A percentile compares a stretch with the other conserved stretches of the same genome.
phyloP scores from a whole-genome alignment of 2,329 filamentous ascomycete species.

The Ascochyta fabae region DNA sequence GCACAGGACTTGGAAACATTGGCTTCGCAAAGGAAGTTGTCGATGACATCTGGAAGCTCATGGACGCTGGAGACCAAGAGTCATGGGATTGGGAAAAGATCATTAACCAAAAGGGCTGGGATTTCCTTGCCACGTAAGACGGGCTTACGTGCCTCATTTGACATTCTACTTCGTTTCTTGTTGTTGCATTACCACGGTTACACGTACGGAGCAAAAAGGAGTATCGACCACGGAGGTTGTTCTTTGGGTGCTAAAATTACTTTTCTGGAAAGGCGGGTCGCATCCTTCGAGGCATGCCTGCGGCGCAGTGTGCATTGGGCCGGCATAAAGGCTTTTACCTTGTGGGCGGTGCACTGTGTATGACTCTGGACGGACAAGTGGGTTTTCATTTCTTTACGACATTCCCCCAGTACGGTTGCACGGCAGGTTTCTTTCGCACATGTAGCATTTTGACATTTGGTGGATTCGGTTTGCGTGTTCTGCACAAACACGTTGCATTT shows the following conservation, averaged over 20 bases:
- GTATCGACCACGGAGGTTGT: conserved; percentile 2
- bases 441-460: conserved; percentile 15
- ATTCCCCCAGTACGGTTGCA: conserved; percentile 18
- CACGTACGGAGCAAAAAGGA: conserved; percentile 11
- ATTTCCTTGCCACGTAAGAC: conserved; percentile 64
- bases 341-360: conserved; percentile 20
- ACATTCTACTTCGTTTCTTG: conserved; percentile 12
- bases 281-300: conserved; percentile 10
- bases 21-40: conserved; percentile 63
- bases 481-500: conserved; percentile 22
- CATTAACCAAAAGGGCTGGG: conserved; percentile 64
- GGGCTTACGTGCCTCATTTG: conserved; percentile 1
- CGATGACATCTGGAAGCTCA: conserved; percentile 63
- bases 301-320: conserved; percentile 26
- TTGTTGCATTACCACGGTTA: conserved; percentile 15
- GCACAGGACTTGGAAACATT: conserved; percentile 65
- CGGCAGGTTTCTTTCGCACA: conserved; percentile 5
- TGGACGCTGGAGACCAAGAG: conserved; percentile 63
- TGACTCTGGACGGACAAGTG: conserved; percentile 10
- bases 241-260: not conserved
- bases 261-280: conserved; percentile 13
- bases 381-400: conserved; percentile 10
- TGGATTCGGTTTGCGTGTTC: not conserved
- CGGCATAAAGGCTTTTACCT: conserved; percentile 19
- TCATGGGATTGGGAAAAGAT: conserved; percentile 70